Percentiles rank a stretch among this genome's conserved stretches.
phyloP scores from a whole-genome alignment of 2,329 filamentous ascomycete species.

The Aspergillus carbonarius region DNA sequence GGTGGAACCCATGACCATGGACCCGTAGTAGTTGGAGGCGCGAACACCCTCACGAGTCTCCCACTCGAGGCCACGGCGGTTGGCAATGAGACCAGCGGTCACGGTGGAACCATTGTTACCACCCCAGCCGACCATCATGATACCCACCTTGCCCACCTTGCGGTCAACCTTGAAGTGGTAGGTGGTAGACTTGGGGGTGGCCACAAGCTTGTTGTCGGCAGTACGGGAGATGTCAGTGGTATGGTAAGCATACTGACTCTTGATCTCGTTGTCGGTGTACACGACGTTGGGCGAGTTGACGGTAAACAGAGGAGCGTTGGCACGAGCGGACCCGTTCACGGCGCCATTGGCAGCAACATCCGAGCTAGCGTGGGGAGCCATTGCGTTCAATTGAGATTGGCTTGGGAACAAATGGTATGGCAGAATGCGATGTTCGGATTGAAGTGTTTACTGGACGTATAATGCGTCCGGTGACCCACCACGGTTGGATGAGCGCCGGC shows the following conservation, averaged over 20 bases:
- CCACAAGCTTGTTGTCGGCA: conserved; percentile 73
- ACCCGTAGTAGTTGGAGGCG: conserved; percentile 95
- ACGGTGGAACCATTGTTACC: conserved; percentile 98
- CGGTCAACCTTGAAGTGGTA: conserved; percentile 99
- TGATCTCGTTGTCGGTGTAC: conserved; percentile 86
- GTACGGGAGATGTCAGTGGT: conserved; percentile 78
- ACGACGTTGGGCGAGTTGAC: conserved; percentile 90
- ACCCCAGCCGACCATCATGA: conserved; percentile 97
- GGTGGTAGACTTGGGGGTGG: conserved; percentile 79
- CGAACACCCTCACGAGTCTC: conserved; percentile 87
- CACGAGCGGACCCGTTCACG: conserved; percentile 53
- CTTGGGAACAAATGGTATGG: conserved; percentile 23
- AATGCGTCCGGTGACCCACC: conserved; percentile 70
- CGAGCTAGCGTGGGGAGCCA: conserved; percentile 88
- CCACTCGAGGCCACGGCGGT: conserved; percentile 82
- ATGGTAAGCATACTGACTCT: conserved; percentile 93
- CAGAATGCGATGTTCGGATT: conserved; percentile 40
- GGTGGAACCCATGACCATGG: conserved; percentile 93
- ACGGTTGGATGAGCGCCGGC: conserved; percentile 87
- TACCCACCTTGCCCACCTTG: conserved; percentile 85
- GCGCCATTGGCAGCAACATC: conserved; percentile 54
- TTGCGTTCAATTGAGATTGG: conserved; percentile 49
- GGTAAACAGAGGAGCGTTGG: conserved; percentile 64
- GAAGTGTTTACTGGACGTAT: conserved; percentile 45
- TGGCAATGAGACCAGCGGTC: conserved; percentile 94